Evolutionary conservation across 441 rosid genomes (phyloP).

Genomic region (Euphorbia celastroides): DNA sequence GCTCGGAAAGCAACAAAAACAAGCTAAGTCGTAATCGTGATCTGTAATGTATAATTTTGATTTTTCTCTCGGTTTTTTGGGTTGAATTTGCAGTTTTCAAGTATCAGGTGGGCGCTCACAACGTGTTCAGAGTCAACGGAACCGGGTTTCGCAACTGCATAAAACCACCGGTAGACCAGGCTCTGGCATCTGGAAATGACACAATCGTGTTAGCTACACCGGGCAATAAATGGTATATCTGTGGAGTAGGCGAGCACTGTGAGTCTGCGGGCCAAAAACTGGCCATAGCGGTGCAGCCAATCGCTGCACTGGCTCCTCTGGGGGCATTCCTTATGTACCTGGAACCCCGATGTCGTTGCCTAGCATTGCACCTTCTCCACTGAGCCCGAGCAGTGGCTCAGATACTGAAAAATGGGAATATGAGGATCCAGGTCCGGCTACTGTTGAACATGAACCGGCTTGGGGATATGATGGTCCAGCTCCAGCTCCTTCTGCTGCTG

Average conservation of each 20-base stretch:
- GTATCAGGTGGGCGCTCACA: slow-evolving; percentile 19
- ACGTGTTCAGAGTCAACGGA: slow-evolving; percentile 31
- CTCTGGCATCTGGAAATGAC: slow-evolving; percentile 27
- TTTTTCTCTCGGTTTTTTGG: not conserved
- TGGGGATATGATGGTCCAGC: not conserved
- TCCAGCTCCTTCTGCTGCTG: not conserved
- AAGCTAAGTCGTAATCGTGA: not conserved
- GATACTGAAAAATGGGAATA: not conserved
- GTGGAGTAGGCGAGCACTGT: slow-evolving; percentile 31
- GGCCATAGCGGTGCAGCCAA: slow-evolving; percentile 13
- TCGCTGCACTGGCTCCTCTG: not conserved
- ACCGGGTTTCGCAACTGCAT: slow-evolving; percentile 26
- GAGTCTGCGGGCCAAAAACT: slow-evolving; percentile 28
- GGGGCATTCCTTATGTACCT: not conserved
- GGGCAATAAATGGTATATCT: slow-evolving; percentile 41
- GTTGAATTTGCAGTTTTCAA: slow-evolving; percentile 14
- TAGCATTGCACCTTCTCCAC: not conserved
- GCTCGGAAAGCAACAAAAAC: slow-evolving; percentile 14
- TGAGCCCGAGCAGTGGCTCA: not conserved
- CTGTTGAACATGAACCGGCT: not conserved
- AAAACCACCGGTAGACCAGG: slow-evolving; percentile 12
- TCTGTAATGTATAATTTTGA: not conserved
- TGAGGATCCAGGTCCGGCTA: not conserved
- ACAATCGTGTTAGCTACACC: slow-evolving; percentile 15
- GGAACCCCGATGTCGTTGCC: not conserved